Evolutionary conservation across 306 rosid genomes (phyloP).

Genomic region (Inga oerstediana): DNA sequence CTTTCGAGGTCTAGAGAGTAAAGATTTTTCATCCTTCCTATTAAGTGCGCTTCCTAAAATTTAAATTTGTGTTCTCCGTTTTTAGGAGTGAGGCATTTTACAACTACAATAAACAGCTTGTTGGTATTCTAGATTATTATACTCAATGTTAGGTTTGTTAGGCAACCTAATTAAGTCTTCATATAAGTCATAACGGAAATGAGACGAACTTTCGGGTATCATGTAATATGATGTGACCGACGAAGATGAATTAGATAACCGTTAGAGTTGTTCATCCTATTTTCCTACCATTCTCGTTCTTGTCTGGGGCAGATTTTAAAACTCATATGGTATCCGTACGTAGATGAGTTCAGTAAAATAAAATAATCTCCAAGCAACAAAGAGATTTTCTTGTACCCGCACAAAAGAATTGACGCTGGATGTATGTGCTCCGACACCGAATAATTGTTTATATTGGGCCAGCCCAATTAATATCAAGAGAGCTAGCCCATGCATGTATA

Average conservation of each 20-base stretch:
- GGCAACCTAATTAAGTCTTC: conserved; percentile 1
- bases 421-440: background rate
- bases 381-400: too few species aligned
- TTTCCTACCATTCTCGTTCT: background rate
- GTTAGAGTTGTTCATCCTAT: conserved; percentile 19
- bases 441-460: background rate
- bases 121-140: background rate
- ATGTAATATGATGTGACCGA: background rate
- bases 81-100: too few species aligned
- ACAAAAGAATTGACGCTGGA: too few species aligned
- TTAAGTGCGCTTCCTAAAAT: too few species aligned
- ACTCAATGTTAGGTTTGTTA: background rate
- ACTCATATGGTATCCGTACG: background rate
- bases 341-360: background rate
- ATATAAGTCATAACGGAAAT: background rate
- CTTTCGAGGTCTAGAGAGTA: too few species aligned
- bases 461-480: background rate
- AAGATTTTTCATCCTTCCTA: too few species aligned
- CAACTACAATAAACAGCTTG: rapidly evolving
- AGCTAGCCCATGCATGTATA: background rate
- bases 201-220: background rate
- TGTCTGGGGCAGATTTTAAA: background rate
- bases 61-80: too few species aligned
- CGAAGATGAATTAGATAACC: background rate
- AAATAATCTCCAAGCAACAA: background rate